Base-by-base conservation (phyloP, 2,329 filamentous ascomycete genomes). In the Monosporascus sp. region DNA sequence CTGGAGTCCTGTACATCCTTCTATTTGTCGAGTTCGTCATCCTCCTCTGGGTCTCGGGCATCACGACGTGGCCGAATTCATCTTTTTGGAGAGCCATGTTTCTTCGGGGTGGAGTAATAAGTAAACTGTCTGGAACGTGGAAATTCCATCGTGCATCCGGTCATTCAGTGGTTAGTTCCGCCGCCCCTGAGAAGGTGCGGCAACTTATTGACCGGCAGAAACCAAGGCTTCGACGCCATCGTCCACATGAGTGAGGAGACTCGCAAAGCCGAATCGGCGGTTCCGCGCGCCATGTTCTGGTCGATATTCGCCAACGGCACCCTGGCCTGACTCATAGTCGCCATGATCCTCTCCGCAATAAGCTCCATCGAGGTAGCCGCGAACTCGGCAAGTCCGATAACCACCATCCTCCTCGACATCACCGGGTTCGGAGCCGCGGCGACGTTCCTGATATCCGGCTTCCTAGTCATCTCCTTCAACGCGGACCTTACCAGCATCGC, bases 211-310 rank as follows among this genome's bases (percentile, higher is more conserved):
- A 38, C 37, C 14, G 6, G 7, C 16, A 8, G 37, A 38, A 3
- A n/a, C 26, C 8, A 54, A 72, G 76, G 75, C 11, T 76, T 76
- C 49, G 76, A 79, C 46, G 70, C 74, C 9, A 72, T 73, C 14
- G 67, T 79, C 0, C 76, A 79, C 52, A 75, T 78, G 71, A 73
- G 72, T 24, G 72, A 76, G 57, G 73, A 76, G 59, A 72, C 73
- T 6, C 65, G 68, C 5, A 67, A 75, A 51, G 70, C 76, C 3
- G 74, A 74, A 49, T 68, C 72, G 17, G 72, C 74, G 1, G 71
- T 78, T 2, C 77, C 76, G 0, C 68, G 70, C 17, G 72, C 71
- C n/a, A 70, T 76, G 50, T 65, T 77, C 44, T 73, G 73, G 60
- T 70, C 73, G 1, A 66, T 73, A 22, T 63, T 72, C 27, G 68